Conservation (phyloP, 768 basidiomycete species). For the Tricholoma saponaceum region DNA sequence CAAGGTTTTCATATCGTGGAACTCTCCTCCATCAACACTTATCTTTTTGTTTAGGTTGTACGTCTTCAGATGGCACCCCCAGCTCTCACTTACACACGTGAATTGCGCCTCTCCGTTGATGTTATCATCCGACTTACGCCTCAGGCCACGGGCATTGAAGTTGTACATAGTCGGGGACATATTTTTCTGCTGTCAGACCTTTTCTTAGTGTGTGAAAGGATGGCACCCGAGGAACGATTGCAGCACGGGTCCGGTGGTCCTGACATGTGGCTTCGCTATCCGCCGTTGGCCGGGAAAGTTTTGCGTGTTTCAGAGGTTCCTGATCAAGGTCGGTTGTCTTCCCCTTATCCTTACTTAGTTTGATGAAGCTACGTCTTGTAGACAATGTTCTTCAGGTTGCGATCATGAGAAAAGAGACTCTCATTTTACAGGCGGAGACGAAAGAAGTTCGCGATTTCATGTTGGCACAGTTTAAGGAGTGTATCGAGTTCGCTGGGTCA, state of each 20-base stretch:
- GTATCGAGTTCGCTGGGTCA: conserved; percentile 74
- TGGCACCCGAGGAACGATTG: conserved; percentile 60
- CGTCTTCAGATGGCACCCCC: conserved; percentile 88
- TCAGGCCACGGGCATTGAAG: conserved; percentile 65
- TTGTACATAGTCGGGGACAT: conserved; percentile 74
- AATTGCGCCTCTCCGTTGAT: conserved; percentile 68
- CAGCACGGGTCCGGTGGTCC: conserved; percentile 49
- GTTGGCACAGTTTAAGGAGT: conserved; percentile 71
- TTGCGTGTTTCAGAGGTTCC: conserved; percentile 62
- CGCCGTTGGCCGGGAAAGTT: conserved; percentile 93
- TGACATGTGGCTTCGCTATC: conserved; percentile 93
- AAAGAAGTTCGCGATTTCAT: conserved; percentile 56
- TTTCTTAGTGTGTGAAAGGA: conserved; percentile 86
- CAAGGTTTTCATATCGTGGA: conserved; percentile 50
- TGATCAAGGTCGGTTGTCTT: conserved; percentile 48
- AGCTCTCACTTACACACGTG: conserved; percentile 69
- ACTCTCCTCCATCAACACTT: conserved; percentile 2
- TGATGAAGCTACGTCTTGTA: conserved; percentile 23
- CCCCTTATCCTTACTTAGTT: background rate
- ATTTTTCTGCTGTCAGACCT: conserved; percentile 90
- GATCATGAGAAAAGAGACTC: conserved; percentile 85
- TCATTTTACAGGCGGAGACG: conserved; percentile 64
- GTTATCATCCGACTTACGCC: conserved; percentile 77
- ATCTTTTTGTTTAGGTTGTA: conserved; percentile 54
- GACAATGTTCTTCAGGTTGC: conserved; percentile 72